Evolutionary conservation across 306 rosid species (phyloP).

Genomic region (Lagenaria siceraria): DNA sequence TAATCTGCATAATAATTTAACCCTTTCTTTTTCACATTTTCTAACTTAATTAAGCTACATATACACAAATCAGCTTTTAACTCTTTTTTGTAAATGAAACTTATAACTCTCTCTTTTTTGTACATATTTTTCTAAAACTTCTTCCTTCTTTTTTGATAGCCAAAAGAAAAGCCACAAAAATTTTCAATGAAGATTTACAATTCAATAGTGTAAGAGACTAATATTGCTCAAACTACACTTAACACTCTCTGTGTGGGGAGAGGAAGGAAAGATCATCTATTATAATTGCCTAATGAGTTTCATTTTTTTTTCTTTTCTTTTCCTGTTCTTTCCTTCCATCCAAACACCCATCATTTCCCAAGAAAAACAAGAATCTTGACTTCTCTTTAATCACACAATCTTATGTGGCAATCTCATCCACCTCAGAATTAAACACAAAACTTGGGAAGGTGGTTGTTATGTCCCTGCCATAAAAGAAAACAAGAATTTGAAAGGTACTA

Average conservation of each 20-base stretch:
- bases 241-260: not conserved
- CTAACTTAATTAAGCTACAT: not conserved
- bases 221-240: not conserved
- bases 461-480: conserved; percentile 42
- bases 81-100: not conserved
- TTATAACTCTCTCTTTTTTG: not conserved
- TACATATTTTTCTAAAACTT: not conserved
- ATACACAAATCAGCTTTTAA: not conserved
- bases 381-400: not conserved
- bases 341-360: not conserved
- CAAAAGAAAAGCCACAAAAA: not conserved
- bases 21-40: no score
- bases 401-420: conserved; percentile 42
- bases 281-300: not conserved
- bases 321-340: not conserved
- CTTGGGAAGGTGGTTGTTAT: conserved; percentile 85
- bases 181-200: not conserved
- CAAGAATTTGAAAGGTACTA: not conserved
- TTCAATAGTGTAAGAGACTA: not conserved
- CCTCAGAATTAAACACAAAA: conserved; percentile 73
- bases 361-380: not conserved
- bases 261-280: not conserved
- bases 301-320: not conserved
- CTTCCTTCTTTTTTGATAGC: not conserved
- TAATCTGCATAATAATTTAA: no score